Evolutionary conservation across 2,329 filamentous ascomycete species (phyloP).

Genomic region (Claviceps paspali): DNA sequence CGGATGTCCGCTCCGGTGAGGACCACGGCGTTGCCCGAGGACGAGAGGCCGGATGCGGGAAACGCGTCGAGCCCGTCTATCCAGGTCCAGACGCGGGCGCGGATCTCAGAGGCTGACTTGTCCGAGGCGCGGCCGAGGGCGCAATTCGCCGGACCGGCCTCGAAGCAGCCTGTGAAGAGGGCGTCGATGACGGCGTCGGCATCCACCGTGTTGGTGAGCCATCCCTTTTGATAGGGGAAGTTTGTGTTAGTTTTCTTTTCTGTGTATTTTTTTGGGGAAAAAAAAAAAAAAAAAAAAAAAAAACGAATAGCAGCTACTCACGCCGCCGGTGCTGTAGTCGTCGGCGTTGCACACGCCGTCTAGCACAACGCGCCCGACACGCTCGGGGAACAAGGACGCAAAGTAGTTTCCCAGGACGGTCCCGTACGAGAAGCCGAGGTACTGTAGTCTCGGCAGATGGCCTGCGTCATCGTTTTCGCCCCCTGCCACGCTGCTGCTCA

Average conservation of each 20-base stretch:
- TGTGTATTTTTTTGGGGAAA: too few species aligned
- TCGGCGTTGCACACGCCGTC: constrained; percentile 22
- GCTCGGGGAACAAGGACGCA: constrained; percentile 20
- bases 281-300: neutral
- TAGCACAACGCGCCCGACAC: constrained; percentile 26
- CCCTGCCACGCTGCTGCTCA: too few species aligned
- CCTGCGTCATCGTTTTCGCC: constrained; percentile 3
- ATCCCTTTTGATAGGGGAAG: constrained; percentile 11
- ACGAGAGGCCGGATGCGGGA: constrained; percentile 12
- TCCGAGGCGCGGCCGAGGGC: constrained; percentile 15
- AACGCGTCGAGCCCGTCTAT: constrained; percentile 13
- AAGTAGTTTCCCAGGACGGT: constrained; percentile 21
- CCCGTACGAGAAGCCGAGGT: constrained; percentile 35
- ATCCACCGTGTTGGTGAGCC: constrained; percentile 22
- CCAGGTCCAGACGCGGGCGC: constrained; percentile 17
- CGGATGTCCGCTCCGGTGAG: constrained; percentile 19
- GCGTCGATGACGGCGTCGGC: constrained; percentile 18
- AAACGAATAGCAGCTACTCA: constrained; percentile 10
- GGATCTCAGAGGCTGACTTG: constrained; percentile 14
- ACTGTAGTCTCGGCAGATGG: constrained; percentile 20
- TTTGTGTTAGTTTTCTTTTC: neutral
- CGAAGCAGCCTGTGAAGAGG: constrained; percentile 23
- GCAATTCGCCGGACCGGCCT: constrained; percentile 13
- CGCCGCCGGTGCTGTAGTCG: constrained; percentile 19
- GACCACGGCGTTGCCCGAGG: constrained; percentile 10